Evolutionary conservation across 495 filamentous ascomycete genomes (phyloP), one percentile per base, ranked within the genome.

Genomic region (Bombardia bombarda): DNA sequence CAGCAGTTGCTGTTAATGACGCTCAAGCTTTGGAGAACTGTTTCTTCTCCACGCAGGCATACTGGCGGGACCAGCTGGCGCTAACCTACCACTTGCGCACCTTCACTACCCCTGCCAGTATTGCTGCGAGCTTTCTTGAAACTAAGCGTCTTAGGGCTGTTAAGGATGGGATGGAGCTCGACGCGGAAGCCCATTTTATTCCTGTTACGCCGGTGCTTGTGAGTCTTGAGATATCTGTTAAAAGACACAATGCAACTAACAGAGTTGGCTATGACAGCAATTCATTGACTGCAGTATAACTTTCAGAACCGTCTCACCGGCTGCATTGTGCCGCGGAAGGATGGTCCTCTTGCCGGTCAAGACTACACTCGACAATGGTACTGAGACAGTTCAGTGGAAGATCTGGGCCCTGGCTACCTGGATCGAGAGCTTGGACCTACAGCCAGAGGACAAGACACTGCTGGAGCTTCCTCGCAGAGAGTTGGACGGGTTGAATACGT

Each of bases 391-490:
- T 4, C 30, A 49, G 20, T 66, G 60, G 58, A 66, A 61, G 42
- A 55, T 66, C 25, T 66, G 62, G 60, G 32, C 50, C 8, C 36
- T 66, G 20, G 37, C 42, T 40, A 66, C 62, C 0, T 58, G 60
- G 56, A 34, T 60, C 2, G 51, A 57, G 13, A 40, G 38, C 17
- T 38, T 66, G n/a, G 45, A 52, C 22, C 10, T 32, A 13, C 50
- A 56, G 19, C 53, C 55, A 0, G 57, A 66, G 20, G 51, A 61
- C 45, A 52, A 57, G 28, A 37, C 32, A 0, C 33, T 54, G n/a
- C 57, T 66, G 1, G 23, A 17, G 13, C 21, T 34, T 4, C 54
- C 60, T 4, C 48, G 49, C 8, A 45, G 42, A 22, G 14, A 51
- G 3, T 42, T 58, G 4, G 36, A 44, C 21, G 45, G 31, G 2